These are phyloP conservation scores for Elsinoe perseae DNA, from an alignment of 2,329 filamentous ascomycete genomes.

Conservation along the genomic window DNA sequence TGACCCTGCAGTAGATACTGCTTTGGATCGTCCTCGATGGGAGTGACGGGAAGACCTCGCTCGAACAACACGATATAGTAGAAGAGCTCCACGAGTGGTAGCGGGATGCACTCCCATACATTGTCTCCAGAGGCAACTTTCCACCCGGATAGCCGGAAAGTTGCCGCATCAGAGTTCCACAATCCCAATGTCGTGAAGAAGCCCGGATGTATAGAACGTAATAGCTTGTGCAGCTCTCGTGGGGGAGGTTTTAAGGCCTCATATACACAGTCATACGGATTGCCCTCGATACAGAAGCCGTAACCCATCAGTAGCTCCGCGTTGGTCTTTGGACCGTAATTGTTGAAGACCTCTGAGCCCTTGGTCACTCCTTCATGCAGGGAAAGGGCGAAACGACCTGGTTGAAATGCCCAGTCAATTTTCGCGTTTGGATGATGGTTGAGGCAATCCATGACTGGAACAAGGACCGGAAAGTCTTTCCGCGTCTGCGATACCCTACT, in stretches of 20 bases:
- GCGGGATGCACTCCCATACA: slow-evolving; percentile 23
- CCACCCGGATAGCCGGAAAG: slow-evolving; percentile 30
- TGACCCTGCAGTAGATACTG: slow-evolving; percentile 23
- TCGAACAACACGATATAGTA: slow-evolving; percentile 30
- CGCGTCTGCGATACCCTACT: slow-evolving; percentile 27
- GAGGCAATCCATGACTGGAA: slow-evolving; percentile 43
- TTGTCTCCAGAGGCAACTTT: background rate
- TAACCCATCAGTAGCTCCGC: slow-evolving; percentile 48
- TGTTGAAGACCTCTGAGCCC: slow-evolving; percentile 44
- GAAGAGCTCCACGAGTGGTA: slow-evolving; percentile 30
- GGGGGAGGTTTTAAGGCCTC: slow-evolving; percentile 37
- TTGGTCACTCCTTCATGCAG: slow-evolving; percentile 28
- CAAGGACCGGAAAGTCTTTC: slow-evolving; percentile 38
- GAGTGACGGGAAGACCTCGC: slow-evolving; percentile 26
- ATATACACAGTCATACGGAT: slow-evolving; percentile 41
- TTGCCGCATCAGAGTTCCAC: slow-evolving; percentile 32
- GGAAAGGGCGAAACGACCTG: slow-evolving; percentile 34
- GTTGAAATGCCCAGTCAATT: slow-evolving; percentile 41
- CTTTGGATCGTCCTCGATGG: slow-evolving; percentile 23
- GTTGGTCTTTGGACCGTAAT: slow-evolving; percentile 47
- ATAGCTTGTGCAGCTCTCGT: slow-evolving; percentile 28
- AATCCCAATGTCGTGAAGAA: slow-evolving; percentile 27
- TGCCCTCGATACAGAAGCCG: slow-evolving; percentile 43
- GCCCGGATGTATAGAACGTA: slow-evolving; percentile 27
- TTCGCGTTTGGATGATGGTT: slow-evolving; percentile 42